phyloP scores from a whole-genome alignment of 805 yeast species.

The Saturnispora sanitii region DNA sequence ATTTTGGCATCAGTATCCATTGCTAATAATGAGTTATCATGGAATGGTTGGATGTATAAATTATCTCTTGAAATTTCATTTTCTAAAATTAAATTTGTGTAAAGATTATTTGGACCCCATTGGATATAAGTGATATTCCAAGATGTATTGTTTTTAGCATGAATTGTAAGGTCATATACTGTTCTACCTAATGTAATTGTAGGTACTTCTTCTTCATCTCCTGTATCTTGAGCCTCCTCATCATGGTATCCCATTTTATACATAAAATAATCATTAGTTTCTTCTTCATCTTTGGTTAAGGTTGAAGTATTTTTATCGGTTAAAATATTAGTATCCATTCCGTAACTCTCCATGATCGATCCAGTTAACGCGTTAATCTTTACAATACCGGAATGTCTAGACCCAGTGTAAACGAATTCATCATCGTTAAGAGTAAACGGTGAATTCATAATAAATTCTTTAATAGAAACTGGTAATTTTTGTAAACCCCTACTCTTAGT shows the following conservation, averaged over 20 bases:
- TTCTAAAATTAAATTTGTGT: slow-evolving; percentile 40
- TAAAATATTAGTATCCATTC: slow-evolving; percentile 10
- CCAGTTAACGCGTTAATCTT: slow-evolving; percentile 70
- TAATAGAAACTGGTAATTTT: slow-evolving; percentile 71
- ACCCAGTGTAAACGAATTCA: slow-evolving; percentile 84
- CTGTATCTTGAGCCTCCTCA: slow-evolving; percentile 14
- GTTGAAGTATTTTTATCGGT: too few species aligned
- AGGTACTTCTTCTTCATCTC: slow-evolving; percentile 13
- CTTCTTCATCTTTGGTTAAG: slow-evolving; percentile 5
- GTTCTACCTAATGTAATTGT: slow-evolving; percentile 59
- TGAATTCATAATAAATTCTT: slow-evolving; percentile 66
- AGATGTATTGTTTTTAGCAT: slow-evolving; percentile 55
- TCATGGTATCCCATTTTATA: slow-evolving; percentile 6
- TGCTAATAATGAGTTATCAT: slow-evolving; percentile 70
- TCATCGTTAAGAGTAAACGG: slow-evolving; percentile 81
- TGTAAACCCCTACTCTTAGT: slow-evolving; percentile 66
- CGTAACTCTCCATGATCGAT: slow-evolving; percentile 58
- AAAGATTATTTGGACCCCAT: slow-evolving; percentile 90
- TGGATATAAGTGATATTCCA: slow-evolving; percentile 83
- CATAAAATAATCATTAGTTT: slow-evolving; percentile 2
- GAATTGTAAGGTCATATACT: slow-evolving; percentile 64
- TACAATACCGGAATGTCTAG: slow-evolving; percentile 63
- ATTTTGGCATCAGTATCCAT: slow-evolving; percentile 57
- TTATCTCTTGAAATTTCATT: slow-evolving; percentile 56
- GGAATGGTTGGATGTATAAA: slow-evolving; percentile 73